A percentile compares a stretch with the other conserved stretches of the same genome.
Evolutionary conservation across 1,139 yeast species (phyloP).

Genomic region (Schizosaccharomyces versatilis): DNA sequence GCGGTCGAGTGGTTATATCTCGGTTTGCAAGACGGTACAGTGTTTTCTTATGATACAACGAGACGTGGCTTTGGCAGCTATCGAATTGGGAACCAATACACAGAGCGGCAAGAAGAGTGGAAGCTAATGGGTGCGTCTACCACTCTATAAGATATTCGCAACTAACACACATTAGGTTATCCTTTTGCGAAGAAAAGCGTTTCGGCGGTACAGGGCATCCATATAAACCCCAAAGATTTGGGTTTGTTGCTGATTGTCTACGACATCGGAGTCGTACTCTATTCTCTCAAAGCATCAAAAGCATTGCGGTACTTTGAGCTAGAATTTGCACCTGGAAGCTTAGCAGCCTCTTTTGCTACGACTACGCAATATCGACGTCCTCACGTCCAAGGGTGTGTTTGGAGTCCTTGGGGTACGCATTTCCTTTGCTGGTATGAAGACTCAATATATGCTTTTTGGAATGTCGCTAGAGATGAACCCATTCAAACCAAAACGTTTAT

Average conservation of each 20-base stretch:
- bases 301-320: constrained; percentile 37
- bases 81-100: constrained; percentile 53
- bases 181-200: constrained; percentile 13
- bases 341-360: constrained; percentile 37
- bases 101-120: constrained; percentile 15
- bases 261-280: constrained; percentile 43
- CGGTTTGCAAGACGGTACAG: constrained; percentile 58
- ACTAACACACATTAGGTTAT: constrained; percentile 12
- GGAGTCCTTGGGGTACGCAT: constrained; percentile 88
- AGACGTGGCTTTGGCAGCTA: constrained; percentile 45
- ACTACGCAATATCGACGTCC: constrained; percentile 23
- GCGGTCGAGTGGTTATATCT: constrained; percentile 66
- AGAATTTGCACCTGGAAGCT: constrained; percentile 36
- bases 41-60: constrained; percentile 66
- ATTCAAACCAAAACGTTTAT: constrained; percentile 53
- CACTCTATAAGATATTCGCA: too few relatives aligned
- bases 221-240: constrained; percentile 77
- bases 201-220: constrained; percentile 42
- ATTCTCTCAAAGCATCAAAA: constrained; percentile 39
- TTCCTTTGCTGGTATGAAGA: constrained; percentile 58
- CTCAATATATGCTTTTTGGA: constrained; percentile 82
- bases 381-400: constrained; percentile 38
- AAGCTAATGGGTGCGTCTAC: constrained; percentile 5
- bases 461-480: constrained; percentile 46
- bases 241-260: constrained; percentile 59